Conservation (phyloP, 495 filamentous ascomycete genomes). For the Halenospora varia region DNA sequence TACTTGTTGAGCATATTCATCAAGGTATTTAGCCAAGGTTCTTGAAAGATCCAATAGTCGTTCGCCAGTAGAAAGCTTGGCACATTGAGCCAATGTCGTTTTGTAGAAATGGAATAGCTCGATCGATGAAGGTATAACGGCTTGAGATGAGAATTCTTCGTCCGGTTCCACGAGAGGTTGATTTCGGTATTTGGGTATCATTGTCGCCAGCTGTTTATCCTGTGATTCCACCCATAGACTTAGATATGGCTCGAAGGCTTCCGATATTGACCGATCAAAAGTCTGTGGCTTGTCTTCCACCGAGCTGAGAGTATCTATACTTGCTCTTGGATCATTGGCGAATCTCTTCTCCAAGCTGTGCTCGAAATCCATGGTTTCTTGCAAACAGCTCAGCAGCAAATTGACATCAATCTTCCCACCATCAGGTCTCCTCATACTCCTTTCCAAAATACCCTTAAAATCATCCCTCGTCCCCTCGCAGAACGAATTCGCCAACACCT, state of each 20-base stretch:
- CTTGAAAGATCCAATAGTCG: slow-evolving; percentile 81
- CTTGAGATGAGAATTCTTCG: slow-evolving; percentile 87
- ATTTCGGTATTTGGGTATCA: slow-evolving; percentile 86
- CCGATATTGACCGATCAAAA: slow-evolving; percentile 91
- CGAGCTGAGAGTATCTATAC: slow-evolving; percentile 87
- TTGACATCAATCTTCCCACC: slow-evolving; percentile 88
- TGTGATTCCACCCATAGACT: slow-evolving; percentile 97
- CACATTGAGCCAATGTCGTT: slow-evolving; percentile 84
- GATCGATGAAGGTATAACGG: slow-evolving; percentile 89
- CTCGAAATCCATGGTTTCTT: slow-evolving; percentile 97
- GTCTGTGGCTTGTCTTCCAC: slow-evolving; percentile 69
- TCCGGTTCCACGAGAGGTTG: slow-evolving; percentile 77
- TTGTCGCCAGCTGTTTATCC: slow-evolving; percentile 78
- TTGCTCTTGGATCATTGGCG: slow-evolving; percentile 63
- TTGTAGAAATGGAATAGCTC: slow-evolving; percentile 98
- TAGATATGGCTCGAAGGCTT: slow-evolving; percentile 95
- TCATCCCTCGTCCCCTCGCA: slow-evolving; percentile 95
- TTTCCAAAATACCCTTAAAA: slow-evolving; percentile 87
- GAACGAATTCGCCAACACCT: slow-evolving; percentile 86
- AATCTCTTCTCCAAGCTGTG: slow-evolving; percentile 86
- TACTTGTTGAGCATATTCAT: slow-evolving; percentile 93
- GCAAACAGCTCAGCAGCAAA: slow-evolving; percentile 82
- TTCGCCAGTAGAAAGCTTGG: slow-evolving; percentile 87
- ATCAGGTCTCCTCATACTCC: slow-evolving; percentile 72
- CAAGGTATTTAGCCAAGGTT: slow-evolving; percentile 87